A percentile compares a stretch with the other conserved stretches of the same genome.
Evolutionary conservation across 345 rosid species (phyloP).

Genomic region (Gossypium stocksii): DNA sequence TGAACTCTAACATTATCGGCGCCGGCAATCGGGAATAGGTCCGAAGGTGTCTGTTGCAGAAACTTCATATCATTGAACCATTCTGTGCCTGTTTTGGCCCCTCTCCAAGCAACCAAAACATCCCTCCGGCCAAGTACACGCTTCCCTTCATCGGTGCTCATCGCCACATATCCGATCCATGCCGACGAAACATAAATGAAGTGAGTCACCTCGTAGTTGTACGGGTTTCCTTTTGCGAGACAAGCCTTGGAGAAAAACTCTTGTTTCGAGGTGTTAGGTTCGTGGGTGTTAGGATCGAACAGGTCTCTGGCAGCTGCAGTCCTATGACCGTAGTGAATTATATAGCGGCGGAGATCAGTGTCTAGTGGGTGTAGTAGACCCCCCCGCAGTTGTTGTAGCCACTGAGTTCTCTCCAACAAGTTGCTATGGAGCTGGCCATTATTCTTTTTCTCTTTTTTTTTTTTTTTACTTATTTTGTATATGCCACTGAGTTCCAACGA

Average conservation of each 20-base stretch:
- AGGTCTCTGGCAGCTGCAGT: slow-evolving; percentile 29
- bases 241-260: slow-evolving; percentile 37
- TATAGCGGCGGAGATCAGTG: slow-evolving; percentile 36
- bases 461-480: no score
- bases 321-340: slow-evolving; percentile 43
- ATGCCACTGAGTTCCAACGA: slow-evolving; percentile 18
- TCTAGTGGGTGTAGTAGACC: slow-evolving; percentile 41
- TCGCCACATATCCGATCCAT: slow-evolving; percentile 32
- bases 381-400: slow-evolving; percentile 24
- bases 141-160: slow-evolving; percentile 44
- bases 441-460: no score
- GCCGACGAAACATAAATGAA: slow-evolving; percentile 24
- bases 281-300: background rate
- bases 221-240: slow-evolving; percentile 32
- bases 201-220: slow-evolving; percentile 34
- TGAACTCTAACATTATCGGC: background rate
- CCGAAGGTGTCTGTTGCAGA: background rate
- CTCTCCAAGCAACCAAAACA: slow-evolving; percentile 48
- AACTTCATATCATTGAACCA: slow-evolving; percentile 20
- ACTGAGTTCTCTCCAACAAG: no score
- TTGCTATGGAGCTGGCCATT: background rate
- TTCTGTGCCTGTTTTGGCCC: slow-evolving; percentile 17
- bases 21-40: background rate
- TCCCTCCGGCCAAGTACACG: slow-evolving; percentile 40
- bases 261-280: background rate